phyloP scores from a whole-genome alignment of 306 rosid species.

The Cotoneaster glaucophyllus region DNA sequence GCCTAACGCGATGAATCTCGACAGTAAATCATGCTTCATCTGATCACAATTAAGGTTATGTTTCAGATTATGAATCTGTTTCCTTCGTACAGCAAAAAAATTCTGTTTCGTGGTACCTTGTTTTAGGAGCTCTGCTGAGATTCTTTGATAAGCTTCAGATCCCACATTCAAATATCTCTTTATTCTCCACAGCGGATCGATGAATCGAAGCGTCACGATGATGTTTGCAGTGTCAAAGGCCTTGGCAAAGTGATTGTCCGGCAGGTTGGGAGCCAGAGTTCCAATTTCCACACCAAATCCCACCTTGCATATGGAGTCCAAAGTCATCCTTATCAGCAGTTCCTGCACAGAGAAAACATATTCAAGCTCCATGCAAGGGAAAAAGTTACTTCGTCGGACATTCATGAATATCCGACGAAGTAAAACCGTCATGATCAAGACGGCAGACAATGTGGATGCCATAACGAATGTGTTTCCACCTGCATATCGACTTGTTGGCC shows the following conservation, averaged over 20 bases:
- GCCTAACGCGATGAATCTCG: constrained; percentile 77
- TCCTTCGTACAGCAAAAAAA: background rate
- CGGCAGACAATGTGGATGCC: background rate
- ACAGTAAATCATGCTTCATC: constrained; percentile 81
- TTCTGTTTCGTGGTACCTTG: constrained; percentile 35
- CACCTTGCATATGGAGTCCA: constrained; percentile 87
- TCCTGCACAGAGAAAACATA: constrained; percentile 36
- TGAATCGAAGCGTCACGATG: constrained; percentile 81
- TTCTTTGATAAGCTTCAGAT: constrained; percentile 74
- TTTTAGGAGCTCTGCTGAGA: constrained; percentile 22
- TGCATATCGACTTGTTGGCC: constrained; percentile 78
- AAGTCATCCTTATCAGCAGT: constrained; percentile 89
- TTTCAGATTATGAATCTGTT: background rate
- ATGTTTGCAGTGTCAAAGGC: constrained; percentile 87
- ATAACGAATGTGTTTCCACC: constrained; percentile 24
- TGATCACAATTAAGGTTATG: constrained; percentile 20
- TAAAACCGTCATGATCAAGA: too few relatives aligned
- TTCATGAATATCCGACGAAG: too few relatives aligned
- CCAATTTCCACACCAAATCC: constrained; percentile 98
- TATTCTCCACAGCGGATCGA: constrained; percentile 77
- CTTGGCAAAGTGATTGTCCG: constrained; percentile 65
- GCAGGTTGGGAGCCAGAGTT: constrained; percentile 60
- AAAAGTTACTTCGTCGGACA: too few relatives aligned
- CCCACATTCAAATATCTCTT: constrained; percentile 64
- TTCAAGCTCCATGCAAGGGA: background rate